A percentile compares a stretch with the other conserved stretches of the same genome.
phyloP scores from a whole-genome alignment of 441 rosid species.

The Eutrema salsugineum region DNA sequence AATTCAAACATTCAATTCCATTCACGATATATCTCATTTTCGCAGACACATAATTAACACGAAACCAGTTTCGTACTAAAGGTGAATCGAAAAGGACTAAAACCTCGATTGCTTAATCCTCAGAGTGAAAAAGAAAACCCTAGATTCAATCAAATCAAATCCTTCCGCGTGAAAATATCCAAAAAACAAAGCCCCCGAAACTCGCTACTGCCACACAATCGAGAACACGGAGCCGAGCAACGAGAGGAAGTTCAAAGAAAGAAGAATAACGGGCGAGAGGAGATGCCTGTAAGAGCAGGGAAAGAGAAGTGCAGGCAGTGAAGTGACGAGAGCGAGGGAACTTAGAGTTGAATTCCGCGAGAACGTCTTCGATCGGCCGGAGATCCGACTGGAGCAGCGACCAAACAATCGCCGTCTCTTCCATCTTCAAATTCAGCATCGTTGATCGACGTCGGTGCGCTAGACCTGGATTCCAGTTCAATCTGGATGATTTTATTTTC shows the following conservation, averaged over 20 bases:
- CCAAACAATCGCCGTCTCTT: constrained; percentile 37
- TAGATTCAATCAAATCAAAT: constrained; percentile 16
- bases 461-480: constrained; percentile 24
- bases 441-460: constrained; percentile 18
- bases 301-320: constrained; percentile 57
- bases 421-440: constrained; percentile 38
- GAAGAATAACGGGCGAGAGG: not conserved
- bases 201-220: not conserved
- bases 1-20: not conserved
- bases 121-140: not conserved
- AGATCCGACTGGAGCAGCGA: constrained; percentile 56
- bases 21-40: not conserved
- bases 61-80: not conserved
- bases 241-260: not conserved
- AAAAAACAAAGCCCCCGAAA: not conserved
- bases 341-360: constrained; percentile 62
- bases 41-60: not conserved
- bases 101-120: not conserved
- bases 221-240: not conserved
- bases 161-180: not conserved
- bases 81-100: not conserved
- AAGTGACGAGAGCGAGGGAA: constrained; percentile 45
- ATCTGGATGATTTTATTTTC: not conserved
- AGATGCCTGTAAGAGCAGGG: constrained; percentile 56
- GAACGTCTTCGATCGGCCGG: constrained; percentile 51